Percentiles rank a stretch among this genome's conserved stretches.
phyloP scores from a whole-genome alignment of 129 eudicot species.

The Artemisia argyi region DNA sequence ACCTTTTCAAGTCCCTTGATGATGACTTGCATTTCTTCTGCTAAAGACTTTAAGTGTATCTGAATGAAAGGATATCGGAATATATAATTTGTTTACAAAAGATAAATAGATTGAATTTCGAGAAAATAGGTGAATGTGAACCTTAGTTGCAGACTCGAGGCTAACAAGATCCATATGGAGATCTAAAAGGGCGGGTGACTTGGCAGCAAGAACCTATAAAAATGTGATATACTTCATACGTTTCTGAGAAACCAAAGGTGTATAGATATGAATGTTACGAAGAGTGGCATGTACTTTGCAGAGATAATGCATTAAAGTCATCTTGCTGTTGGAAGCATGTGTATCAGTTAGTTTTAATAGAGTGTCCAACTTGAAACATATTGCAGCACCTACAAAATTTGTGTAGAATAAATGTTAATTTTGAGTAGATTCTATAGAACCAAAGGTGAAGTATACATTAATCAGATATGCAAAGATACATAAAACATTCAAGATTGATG shows the following conservation, averaged over 20 bases:
- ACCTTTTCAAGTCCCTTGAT: slow-evolving; percentile 92
- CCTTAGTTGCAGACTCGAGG: slow-evolving; percentile 94
- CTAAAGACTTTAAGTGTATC: slow-evolving; percentile 94
- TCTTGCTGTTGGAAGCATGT: slow-evolving; percentile 85
- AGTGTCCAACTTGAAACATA: slow-evolving; percentile 93
- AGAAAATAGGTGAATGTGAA: slow-evolving; percentile 23
- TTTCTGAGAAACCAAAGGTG: slow-evolving; percentile 11
- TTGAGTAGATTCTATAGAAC: neutral
- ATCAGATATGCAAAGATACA: neutral
- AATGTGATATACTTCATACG: neutral
- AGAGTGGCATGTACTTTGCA: slow-evolving; percentile 67
- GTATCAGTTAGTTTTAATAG: slow-evolving; percentile 88
- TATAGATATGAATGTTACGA: slow-evolving; percentile 6
- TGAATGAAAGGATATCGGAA: slow-evolving; percentile 32
- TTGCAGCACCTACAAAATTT: slow-evolving; percentile 62
- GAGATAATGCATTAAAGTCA: slow-evolving; percentile 97
- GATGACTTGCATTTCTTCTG: slow-evolving; percentile 98
- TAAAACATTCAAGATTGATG: neutral
- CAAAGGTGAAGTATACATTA: neutral
- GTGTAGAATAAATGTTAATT: neutral
- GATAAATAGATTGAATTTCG: neutral
- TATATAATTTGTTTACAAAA: neutral
- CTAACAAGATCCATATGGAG: slow-evolving; percentile 77
- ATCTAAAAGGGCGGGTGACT: slow-evolving; percentile 72
- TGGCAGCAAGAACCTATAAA: slow-evolving; percentile 74